A percentile compares a stretch with the other conserved stretches of the same genome.
Evolutionary conservation across 805 yeast species (phyloP).

Genomic region (Metschnikowia dekortorum): DNA sequence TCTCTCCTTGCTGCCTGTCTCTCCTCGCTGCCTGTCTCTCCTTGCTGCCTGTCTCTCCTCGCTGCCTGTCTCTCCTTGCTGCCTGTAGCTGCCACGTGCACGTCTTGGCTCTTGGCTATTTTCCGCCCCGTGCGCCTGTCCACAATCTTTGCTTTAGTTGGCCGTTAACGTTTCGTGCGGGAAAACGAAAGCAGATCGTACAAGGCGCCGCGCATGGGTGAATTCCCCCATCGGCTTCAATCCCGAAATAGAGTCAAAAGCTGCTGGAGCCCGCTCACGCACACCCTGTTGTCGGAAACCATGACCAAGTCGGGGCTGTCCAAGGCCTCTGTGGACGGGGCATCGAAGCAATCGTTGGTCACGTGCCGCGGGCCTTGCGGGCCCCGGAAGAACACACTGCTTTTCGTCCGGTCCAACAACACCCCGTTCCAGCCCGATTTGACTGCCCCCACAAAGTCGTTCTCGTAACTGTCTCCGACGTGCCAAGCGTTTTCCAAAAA

Average conservation of each 20-base stretch:
- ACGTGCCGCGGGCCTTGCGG: constrained; percentile 1
- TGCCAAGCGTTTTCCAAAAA: constrained; percentile 47
- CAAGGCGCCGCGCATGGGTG: too few relatives aligned
- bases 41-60: too few relatives aligned
- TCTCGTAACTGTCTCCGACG: constrained; percentile 57
- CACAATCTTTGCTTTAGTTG: too few relatives aligned
- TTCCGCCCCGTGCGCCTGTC: too few relatives aligned
- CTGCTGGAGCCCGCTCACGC: constrained; percentile 12
- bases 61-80: too few relatives aligned
- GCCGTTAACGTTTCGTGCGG: too few relatives aligned
- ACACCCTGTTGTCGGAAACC: constrained; percentile 33
- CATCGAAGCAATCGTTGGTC: constrained; percentile 15
- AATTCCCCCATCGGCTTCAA: too few relatives aligned
- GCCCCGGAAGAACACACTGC: constrained; percentile 16
- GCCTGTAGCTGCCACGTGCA: too few relatives aligned
- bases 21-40: too few relatives aligned
- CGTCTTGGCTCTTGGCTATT: too few relatives aligned
- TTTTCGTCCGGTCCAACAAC: constrained; percentile 42
- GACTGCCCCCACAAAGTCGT: constrained; percentile 51
- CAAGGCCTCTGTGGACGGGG: constrained; percentile 7
- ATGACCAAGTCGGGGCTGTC: constrained; percentile 20
- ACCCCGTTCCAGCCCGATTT: constrained; percentile 62
- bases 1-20: too few relatives aligned
- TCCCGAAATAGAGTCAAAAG: constrained; percentile 9
- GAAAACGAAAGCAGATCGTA: too few relatives aligned